Conservation (phyloP, 441 rosid species). For the Aquilaria agallochum region DNA sequence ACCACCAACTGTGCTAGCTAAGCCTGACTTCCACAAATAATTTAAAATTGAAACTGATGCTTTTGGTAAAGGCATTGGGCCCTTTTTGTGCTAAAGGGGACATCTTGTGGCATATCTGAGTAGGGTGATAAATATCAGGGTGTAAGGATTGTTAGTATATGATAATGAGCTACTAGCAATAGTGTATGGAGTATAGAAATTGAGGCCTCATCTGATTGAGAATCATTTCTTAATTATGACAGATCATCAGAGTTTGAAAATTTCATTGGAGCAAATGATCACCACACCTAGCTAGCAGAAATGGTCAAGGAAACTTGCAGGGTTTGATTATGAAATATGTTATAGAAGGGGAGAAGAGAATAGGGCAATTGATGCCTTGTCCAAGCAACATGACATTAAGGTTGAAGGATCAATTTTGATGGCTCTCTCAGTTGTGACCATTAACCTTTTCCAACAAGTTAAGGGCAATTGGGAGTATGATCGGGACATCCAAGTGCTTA, state of each 20-base stretch:
- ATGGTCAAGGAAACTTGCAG: neutral
- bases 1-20: neutral
- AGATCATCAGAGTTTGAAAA: neutral
- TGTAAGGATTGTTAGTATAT: neutral
- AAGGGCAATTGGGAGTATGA: neutral
- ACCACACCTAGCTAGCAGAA: neutral
- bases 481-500: neutral
- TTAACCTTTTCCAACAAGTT: neutral
- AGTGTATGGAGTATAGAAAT: neutral
- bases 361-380: neutral
- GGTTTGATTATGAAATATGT: no score
- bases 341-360: no score
- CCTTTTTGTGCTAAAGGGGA: neutral
- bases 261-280: neutral
- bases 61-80: neutral
- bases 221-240: neutral
- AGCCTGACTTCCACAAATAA: neutral
- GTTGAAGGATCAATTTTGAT: neutral
- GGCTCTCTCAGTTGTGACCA: neutral
- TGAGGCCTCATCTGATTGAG: neutral
- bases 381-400: neutral
- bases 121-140: neutral
- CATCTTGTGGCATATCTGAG: neutral
- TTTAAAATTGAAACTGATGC: slow-evolving; percentile 1
- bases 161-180: neutral